Percentiles rank a stretch among this genome's conserved stretches.
Conservation (phyloP, 768 basidiomycete species). For the Fibroporia radiculosa region DNA sequence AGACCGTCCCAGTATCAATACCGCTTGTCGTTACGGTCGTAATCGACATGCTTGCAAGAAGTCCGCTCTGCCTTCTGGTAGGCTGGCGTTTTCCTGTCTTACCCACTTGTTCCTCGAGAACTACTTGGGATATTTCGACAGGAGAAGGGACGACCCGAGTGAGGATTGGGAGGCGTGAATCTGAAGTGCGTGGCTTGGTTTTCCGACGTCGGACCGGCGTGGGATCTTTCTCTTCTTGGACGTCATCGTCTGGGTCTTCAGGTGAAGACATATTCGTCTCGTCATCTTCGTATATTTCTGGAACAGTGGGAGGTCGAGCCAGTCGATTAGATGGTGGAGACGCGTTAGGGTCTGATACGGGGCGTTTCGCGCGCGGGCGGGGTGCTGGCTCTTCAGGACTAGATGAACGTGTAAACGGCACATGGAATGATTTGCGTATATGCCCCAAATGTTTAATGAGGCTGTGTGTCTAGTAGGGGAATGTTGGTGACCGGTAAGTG, state of each 20-base stretch:
- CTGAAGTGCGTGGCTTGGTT: conserved; percentile 40
- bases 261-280: conserved; percentile 36
- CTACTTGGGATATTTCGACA: conserved; percentile 18
- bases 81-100: conserved; percentile 27
- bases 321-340: conserved; percentile 49
- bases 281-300: conserved; percentile 62
- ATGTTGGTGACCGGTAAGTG: not conserved
- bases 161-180: conserved; percentile 40
- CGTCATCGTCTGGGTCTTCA: conserved; percentile 28
- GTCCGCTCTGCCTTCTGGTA: conserved; percentile 41
- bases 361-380: conserved; percentile 44
- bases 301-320: conserved; percentile 58
- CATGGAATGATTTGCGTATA: conserved; percentile 56
- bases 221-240: conserved; percentile 29
- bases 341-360: conserved; percentile 31
- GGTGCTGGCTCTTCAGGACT: conserved; percentile 32
- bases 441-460: conserved; percentile 58
- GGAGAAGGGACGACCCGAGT: conserved; percentile 30
- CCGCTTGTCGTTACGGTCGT: conserved; percentile 20
- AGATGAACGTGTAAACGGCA: conserved; percentile 22
- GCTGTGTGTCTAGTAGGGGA: conserved; percentile 16
- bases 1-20: conserved; percentile 29
- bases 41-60: conserved; percentile 37
- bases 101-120: conserved; percentile 24
- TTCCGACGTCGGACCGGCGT: conserved; percentile 33